phyloP scores from a whole-genome alignment of 805 yeast genomes.

The Cyberlindnera petersonii region DNA sequence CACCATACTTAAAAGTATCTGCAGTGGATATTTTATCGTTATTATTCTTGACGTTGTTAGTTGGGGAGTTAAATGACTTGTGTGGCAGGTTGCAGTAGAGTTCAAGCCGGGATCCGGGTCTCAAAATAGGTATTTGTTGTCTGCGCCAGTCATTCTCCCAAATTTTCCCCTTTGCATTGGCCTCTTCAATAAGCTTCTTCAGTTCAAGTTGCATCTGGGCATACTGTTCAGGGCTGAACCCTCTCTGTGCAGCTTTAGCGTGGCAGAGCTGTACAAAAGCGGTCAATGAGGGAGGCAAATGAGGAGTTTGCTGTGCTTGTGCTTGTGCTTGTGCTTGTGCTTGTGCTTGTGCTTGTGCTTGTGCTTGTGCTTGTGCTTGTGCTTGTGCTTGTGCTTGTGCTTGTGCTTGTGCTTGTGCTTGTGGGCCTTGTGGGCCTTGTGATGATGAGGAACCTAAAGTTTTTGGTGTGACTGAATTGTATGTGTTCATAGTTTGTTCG shows the following conservation, averaged over 20 bases:
- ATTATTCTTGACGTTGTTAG: slow-evolving; percentile 3
- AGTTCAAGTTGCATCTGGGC: slow-evolving; percentile 25
- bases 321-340: neutral
- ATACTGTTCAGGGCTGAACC: slow-evolving; percentile 12
- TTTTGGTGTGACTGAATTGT: slow-evolving; percentile 17
- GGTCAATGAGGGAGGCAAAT: slow-evolving; percentile 20
- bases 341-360: neutral
- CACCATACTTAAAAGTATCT: neutral
- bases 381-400: slow-evolving; percentile 1
- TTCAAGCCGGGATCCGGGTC: slow-evolving; percentile 11
- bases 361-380: neutral
- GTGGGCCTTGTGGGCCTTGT: too few species aligned
- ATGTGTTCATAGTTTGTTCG: slow-evolving; percentile 16
- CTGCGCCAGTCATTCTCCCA: slow-evolving; percentile 28
- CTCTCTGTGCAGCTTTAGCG: slow-evolving; percentile 14
- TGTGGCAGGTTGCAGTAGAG: slow-evolving; percentile 16
- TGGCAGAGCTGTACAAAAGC: slow-evolving; percentile 24
- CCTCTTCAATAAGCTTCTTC: slow-evolving; percentile 26
- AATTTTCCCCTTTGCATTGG: slow-evolving; percentile 22
- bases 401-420: neutral
- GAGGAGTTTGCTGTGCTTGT: slow-evolving; percentile 10
- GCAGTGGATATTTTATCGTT: neutral
- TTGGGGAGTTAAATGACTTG: slow-evolving; percentile 2
- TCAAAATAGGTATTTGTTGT: slow-evolving; percentile 26
- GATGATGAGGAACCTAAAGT: slow-evolving; percentile 11